These are phyloP conservation scores for Schizophyllum amplum DNA, from an alignment of 1,284 basidiomycete species.

Conservation along the genomic window DNA sequence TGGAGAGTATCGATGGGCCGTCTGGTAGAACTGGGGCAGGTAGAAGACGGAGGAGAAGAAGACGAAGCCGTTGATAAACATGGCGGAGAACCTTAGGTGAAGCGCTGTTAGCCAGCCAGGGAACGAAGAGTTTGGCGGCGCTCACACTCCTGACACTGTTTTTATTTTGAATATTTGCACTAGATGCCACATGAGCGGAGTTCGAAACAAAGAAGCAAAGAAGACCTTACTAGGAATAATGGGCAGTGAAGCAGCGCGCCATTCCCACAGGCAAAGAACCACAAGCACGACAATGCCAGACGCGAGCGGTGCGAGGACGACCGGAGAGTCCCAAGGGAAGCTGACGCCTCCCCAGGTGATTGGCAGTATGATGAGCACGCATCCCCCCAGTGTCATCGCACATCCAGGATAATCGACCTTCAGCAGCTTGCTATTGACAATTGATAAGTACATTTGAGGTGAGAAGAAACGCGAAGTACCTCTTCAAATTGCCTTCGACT, in stretches of 20 bases:
- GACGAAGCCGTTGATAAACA: slow-evolving; percentile 38
- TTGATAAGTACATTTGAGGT: slow-evolving; percentile 1
- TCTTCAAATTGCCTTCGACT: slow-evolving; percentile 48
- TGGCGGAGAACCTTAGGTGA: background rate
- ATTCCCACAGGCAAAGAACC: slow-evolving; percentile 67
- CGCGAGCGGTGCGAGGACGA: slow-evolving; percentile 54
- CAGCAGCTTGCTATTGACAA: slow-evolving; percentile 45
- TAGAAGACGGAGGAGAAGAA: slow-evolving; percentile 58
- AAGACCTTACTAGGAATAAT: slow-evolving; percentile 53
- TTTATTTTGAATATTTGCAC: background rate
- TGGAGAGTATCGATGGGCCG: slow-evolving; percentile 55
- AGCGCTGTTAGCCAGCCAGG: background rate
- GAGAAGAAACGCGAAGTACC: slow-evolving; percentile 21
- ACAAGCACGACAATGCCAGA: slow-evolving; percentile 46
- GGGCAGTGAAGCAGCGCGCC: slow-evolving; percentile 58
- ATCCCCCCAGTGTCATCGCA: slow-evolving; percentile 50
- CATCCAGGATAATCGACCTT: slow-evolving; percentile 62
- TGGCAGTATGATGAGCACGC: slow-evolving; percentile 56
- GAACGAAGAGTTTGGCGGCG: background rate
- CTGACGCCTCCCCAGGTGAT: slow-evolving; percentile 71
- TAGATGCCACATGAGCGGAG: slow-evolving; percentile 39
- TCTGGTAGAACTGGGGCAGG: slow-evolving; percentile 71
- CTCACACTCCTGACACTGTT: background rate
- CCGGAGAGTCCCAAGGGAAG: slow-evolving; percentile 59
- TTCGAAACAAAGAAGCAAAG: background rate